Base-by-base conservation (phyloP, 192 early-diverging fungal species). In the Ambispora gerdemannii region DNA sequence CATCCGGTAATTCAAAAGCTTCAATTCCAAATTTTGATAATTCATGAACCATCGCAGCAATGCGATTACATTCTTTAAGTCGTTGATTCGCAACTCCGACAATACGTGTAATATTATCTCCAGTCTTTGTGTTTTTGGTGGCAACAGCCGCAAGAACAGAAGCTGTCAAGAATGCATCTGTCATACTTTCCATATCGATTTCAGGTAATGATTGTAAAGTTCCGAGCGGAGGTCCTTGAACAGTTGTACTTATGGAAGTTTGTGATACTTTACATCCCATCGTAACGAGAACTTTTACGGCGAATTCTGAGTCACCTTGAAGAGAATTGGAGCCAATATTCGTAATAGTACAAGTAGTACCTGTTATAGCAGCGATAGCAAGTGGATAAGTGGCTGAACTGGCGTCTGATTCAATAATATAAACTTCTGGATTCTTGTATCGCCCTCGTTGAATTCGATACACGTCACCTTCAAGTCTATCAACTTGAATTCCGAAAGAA, bases 161-260 rank as follows among this genome's bases (percentile, higher is more conserved):
- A 0, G 95, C 95, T 0, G 97, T 99, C 72, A 99, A 82, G 82
- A 99, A 99, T 11, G 97, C 97, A 73, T 98, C 97, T 0, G 97
- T 98, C 95, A 98, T 96, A 19, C 92, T 91, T 80, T 96, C 95
- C 97, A 98, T 98, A 75, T 98, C 93, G 65, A 98, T 90, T 30
- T 81, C 71, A 10, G 86, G 75, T 19, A 98, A 74, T 31, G 95
- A 89, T 32, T 66, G 71, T 50, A 98, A 81, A 50, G 72, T 70
- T 13, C 91, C 91, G 20, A 83, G 75, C 27, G 86, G 76, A 22
- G 97, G 97, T 0, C 97, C 97, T 34, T 80, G 77, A 17, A 98
- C 97, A 0, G 92, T 97, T 0, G 97, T 98, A 3, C 91, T 86
- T 3, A 88, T 89, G 36, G 79, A 89, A 3, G 95, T 95, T 78